Percentiles rank a stretch among this genome's conserved stretches.
phyloP scores from a whole-genome alignment of 2,329 filamentous ascomycete genomes.

The Ophiostoma tasmaniense region DNA sequence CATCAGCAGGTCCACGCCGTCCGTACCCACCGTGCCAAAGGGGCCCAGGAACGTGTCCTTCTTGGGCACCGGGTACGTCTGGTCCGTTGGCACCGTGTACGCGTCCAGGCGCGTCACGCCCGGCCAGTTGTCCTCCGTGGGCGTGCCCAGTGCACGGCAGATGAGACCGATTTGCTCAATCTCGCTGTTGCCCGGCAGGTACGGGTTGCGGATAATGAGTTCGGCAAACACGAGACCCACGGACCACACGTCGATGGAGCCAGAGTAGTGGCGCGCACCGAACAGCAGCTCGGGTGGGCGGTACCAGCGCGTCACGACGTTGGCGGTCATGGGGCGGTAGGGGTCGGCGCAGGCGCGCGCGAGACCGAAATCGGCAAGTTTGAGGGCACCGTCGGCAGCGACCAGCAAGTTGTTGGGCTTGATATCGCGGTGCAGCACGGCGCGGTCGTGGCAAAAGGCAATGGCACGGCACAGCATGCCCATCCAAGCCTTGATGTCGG shows the following conservation, averaged over 20 bases:
- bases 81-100: conserved; percentile 58
- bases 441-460: conserved; percentile 95
- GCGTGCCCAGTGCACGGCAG: conserved; percentile 76
- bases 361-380: conserved; percentile 95
- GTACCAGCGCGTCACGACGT: conserved; percentile 97
- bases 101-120: conserved; percentile 73
- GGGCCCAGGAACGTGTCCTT: conserved; percentile 64
- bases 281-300: conserved; percentile 89
- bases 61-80: conserved; percentile 51
- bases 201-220: conserved; percentile 72
- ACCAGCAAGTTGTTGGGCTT: conserved; percentile 98
- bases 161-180: conserved; percentile 80
- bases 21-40: conserved; percentile 71
- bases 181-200: conserved; percentile 75
- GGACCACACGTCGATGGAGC: conserved; percentile 89
- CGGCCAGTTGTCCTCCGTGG: conserved; percentile 91
- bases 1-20: conserved; percentile 83
- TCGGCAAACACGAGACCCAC: conserved; percentile 91
- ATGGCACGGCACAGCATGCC: conserved; percentile 88
- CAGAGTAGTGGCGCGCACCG: conserved; percentile 79
- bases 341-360: conserved; percentile 85
- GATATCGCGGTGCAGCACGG: conserved; percentile 91
- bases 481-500: conserved; percentile 98
- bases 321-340: conserved; percentile 78
- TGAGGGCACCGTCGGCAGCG: conserved; percentile 84